Base-by-base conservation (phyloP, 495 filamentous ascomycete species). In the Penicillium salamii region DNA sequence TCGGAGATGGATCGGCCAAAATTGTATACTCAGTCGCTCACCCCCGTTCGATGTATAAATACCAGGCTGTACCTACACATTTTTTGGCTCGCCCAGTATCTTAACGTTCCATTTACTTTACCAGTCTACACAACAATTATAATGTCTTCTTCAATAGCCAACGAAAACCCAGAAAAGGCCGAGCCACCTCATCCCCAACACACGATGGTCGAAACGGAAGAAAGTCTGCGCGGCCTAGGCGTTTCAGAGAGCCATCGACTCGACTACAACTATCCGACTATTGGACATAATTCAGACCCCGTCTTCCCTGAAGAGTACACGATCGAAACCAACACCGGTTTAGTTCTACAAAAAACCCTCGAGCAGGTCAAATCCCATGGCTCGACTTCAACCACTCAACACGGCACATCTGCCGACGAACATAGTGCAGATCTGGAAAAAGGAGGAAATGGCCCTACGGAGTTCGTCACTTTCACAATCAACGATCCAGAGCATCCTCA, bases 401-500 rank as follows among this genome's bases (percentile, higher is more conserved):
- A 18, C 15, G 42, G 12, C 12, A 45, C 52, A 38, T 17, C 33
- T 7, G 35, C 17, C 32, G 33, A 53, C 24, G 38, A 46, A 8
- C 31, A 23, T 1, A 19, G 43, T 18, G 5, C 18, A 0, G 63
- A 65, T 46, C 5, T 53, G 0, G 65, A 68, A 40, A 63, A 67
- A 39, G 59, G 51, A 7, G 15, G 45, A 7, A 53, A 56, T 7
- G 49, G 57, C 0, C 6, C 40, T 1, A 37, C 42, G 0, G 61
- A 69, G 19, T 69, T 63, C n/a, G 63, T 67, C 0, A 69, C 66
- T 1, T 69, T 69, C 35, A 67, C 53, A 0, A 59, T 61, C 45
- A 61, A 65, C n/a, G 80, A 84, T 43, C 65, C 69, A 2, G 68
- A 68, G 28, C 75, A 82, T 37, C 80, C 80, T 0, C 64, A 71